Evolutionary conservation across 352 stramenopile species (phyloP).

Genomic region (Phytophthora boehmeriae): DNA sequence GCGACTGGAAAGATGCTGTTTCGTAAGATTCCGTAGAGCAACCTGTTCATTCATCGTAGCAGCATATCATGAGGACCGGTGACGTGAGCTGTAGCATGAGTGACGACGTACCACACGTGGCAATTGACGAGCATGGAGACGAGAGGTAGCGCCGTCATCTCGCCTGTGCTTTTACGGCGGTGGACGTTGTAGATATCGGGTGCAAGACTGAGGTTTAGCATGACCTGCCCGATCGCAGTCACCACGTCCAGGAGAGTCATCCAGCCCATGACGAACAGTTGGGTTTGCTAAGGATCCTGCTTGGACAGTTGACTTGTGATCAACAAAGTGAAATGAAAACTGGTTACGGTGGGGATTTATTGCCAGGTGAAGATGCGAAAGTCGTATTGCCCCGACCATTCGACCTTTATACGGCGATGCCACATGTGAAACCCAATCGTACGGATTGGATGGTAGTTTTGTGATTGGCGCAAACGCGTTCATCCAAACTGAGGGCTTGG

Average conservation of each 20-base stretch:
- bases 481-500: too few relatives aligned
- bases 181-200: conserved; percentile 30
- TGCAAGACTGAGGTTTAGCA: conserved; percentile 26
- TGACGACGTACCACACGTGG: conserved; percentile 28
- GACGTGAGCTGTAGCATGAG: neutral
- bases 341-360: neutral
- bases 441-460: neutral
- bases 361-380: neutral
- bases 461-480: neutral
- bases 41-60: conserved; percentile 7
- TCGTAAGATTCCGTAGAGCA: conserved; percentile 30
- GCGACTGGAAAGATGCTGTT: conserved; percentile 33
- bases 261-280: conserved; percentile 18
- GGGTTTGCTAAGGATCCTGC: conserved; percentile 10
- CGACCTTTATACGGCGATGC: neutral
- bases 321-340: neutral
- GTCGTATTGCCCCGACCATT: neutral
- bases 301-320: neutral
- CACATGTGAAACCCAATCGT: neutral
- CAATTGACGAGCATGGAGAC: conserved; percentile 24
- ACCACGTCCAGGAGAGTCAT: conserved; percentile 24
- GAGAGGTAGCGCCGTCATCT: conserved; percentile 15
- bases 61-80: neutral
- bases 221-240: conserved; percentile 22
- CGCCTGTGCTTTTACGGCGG: conserved; percentile 23